phyloP scores from a whole-genome alignment of 192 early-diverging fungal genomes.

The Umbelopsis sp. region DNA sequence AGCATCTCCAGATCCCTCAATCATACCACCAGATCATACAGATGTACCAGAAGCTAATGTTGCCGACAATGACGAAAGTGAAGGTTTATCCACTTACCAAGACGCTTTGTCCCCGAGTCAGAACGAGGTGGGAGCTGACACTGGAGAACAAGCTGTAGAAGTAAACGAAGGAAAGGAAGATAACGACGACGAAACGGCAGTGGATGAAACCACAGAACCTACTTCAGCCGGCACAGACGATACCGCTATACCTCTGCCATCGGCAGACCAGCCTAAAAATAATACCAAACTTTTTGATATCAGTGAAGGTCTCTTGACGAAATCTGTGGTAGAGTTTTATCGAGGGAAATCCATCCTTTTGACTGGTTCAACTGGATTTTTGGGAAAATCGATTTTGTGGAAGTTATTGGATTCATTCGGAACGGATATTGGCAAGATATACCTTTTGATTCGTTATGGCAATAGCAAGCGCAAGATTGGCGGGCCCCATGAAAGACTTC shows the following conservation, averaged over 20 bases:
- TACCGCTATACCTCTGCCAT: conserved; percentile 5
- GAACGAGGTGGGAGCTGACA: neutral
- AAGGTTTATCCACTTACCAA: neutral
- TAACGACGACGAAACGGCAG: neutral
- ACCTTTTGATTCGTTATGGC: conserved; percentile 34
- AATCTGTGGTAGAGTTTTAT: conserved; percentile 28
- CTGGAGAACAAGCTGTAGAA: neutral
- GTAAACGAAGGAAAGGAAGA: neutral
- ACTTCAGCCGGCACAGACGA: neutral
- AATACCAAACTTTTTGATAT: neutral
- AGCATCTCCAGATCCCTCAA: conserved; percentile 9
- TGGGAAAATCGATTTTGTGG: conserved; percentile 56
- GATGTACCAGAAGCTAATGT: neutral
- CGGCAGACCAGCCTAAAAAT: neutral
- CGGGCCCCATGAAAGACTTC: conserved; percentile 32
- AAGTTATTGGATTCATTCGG: conserved; percentile 47
- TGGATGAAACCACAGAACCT: neutral
- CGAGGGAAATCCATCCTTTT: conserved; percentile 42
- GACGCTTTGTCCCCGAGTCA: neutral
- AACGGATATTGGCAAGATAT: conserved; percentile 36
- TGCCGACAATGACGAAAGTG: neutral
- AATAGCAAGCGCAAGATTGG: conserved; percentile 38
- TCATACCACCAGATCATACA: neutral
- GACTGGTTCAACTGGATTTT: conserved; percentile 57
- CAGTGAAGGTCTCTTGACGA: neutral